These are phyloP conservation scores for Nannochloropsis salina DNA, from an alignment of 108 stramenopile species.

Conservation along the genomic window DNA sequence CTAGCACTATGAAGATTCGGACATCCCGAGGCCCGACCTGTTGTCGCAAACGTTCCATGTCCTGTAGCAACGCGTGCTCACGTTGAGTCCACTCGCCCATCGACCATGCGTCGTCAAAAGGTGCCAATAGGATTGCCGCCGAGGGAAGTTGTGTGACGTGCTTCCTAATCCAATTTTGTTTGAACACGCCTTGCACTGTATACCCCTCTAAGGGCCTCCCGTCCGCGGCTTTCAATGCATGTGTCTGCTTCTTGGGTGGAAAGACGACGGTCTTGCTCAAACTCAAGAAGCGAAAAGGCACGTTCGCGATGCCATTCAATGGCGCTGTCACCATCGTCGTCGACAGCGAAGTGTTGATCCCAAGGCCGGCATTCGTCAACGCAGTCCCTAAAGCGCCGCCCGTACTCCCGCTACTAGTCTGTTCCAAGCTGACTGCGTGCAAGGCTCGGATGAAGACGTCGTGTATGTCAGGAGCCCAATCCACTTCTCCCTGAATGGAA, in stretches of 20 bases:
- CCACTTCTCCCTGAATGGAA: constrained; percentile 13
- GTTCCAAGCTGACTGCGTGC: neutral
- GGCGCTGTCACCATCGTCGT: neutral
- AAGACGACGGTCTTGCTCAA: constrained; percentile 12
- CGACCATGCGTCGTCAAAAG: constrained; percentile 3
- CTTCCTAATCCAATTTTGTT: constrained; percentile 20
- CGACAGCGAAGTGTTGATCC: neutral
- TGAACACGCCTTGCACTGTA: neutral
- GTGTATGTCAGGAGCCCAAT: neutral
- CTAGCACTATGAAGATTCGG: neutral
- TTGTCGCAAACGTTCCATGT: constrained; percentile 14
- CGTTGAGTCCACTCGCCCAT: neutral
- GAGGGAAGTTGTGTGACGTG: constrained; percentile 7
- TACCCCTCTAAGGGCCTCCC: neutral
- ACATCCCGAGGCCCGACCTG: neutral
- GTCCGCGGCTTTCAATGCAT: neutral
- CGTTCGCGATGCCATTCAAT: constrained; percentile 3
- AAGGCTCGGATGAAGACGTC: constrained; percentile 19
- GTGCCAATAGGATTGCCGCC: neutral
- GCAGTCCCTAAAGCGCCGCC: neutral
- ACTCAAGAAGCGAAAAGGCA: constrained; percentile 14
- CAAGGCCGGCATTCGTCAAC: neutral
- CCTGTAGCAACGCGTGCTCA: neutral
- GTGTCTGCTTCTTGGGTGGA: neutral
- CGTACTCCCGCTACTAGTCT: neutral